Evolutionary conservation across 2,329 filamentous ascomycete genomes (phyloP), one percentile per base, ranked within the genome.

Genomic region (Microthyrium microscopicum): DNA sequence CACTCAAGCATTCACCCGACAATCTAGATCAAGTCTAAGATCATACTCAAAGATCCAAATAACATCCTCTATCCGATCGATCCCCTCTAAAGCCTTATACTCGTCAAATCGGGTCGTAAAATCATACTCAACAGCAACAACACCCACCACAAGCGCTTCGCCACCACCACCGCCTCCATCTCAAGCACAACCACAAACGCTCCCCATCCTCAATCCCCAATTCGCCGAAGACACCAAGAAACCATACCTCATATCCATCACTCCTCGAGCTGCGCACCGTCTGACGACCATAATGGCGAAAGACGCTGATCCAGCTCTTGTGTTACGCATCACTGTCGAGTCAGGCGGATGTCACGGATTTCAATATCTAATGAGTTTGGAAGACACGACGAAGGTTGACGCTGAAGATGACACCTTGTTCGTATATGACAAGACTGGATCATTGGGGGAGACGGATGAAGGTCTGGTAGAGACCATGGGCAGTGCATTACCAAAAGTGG

Each of bases 311-410:
- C 81, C 82, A 2, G 65, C 79, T 47, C 70, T 92, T 20, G 81
- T 84, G 17, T 68, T 98, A n/a, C 80, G 87, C 33, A 80, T 98
- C 43, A 77, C 80, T 40, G 85, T 98, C 38, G 84, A 92, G 50
- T 83, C 78, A 36, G 89, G 89, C 41, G 89, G 89, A 36, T 98
- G 89, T 54, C 89, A 98, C 56, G 89, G 89, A 31, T 98, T 98
- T 55, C 89, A 98, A 53, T 98, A 98, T 51, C 61, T 92, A 29
- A 93, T 98, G 81, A 81, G 76, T 12, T 66, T 95, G 4, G 77
- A 82, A 3, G 71, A 60, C 13, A 53, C 53, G 8, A 57, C 57
- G 12, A 40, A 43, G 15, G 46, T 52, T 7, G 40, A 46, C 4
- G 41, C 44, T 2, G 75, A 84, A 39, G 89, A 95, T 46, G 89